These are phyloP conservation scores for Symbiodinium natans DNA, from an alignment of 73 alveolate species.

Conservation along the genomic window DNA sequence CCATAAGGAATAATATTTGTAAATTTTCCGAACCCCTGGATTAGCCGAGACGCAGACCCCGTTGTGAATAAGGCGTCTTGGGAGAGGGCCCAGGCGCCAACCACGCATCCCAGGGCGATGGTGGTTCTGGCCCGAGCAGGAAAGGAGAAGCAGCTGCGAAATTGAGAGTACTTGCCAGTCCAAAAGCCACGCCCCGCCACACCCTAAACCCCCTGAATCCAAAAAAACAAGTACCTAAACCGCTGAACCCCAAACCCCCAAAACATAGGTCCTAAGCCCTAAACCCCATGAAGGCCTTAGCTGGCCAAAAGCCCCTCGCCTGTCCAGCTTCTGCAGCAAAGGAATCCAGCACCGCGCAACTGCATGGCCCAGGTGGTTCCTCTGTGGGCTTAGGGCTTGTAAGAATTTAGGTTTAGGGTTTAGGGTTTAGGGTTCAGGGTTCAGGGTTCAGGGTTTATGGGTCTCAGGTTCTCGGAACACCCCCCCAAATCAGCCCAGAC, in stretches of 20 bases:
- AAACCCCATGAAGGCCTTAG: background rate
- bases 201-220: too few relatives aligned
- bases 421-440: background rate
- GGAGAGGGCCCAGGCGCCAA: constrained; percentile 31
- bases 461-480: background rate
- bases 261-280: background rate
- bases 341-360: constrained; percentile 41
- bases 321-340: constrained; percentile 49
- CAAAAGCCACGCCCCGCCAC: too few relatives aligned
- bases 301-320: too few relatives aligned
- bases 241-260: too few relatives aligned
- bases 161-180: too few relatives aligned
- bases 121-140: constrained; percentile 2
- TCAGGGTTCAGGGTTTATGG: too few relatives aligned
- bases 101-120: background rate
- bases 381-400: too few relatives aligned
- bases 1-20: too few relatives aligned
- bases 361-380: constrained; percentile 60
- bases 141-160: too few relatives aligned
- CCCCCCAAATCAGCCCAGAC: background rate
- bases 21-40: too few relatives aligned
- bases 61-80: constrained; percentile 12
- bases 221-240: too few relatives aligned
- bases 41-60: constrained; percentile 1
- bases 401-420: too few relatives aligned